These are phyloP conservation scores for Umbellularia californica DNA, from an alignment of 164 flowering plant genomes.

Conservation along the genomic window DNA sequence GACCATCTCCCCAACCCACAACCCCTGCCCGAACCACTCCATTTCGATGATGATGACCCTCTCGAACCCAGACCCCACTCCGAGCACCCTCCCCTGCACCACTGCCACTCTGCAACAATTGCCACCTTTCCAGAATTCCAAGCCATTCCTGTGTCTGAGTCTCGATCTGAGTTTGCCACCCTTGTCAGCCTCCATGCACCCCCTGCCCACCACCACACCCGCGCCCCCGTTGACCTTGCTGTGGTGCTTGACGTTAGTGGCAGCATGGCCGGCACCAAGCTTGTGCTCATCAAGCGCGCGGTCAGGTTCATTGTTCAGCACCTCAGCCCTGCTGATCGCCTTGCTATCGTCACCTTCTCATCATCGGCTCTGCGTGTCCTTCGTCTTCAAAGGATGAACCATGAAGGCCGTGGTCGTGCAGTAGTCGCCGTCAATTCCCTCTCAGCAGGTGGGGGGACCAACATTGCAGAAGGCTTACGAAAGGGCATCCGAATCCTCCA, in stretches of 20 bases:
- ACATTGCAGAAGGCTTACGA: slow-evolving; percentile 33
- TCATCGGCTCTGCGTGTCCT: slow-evolving; percentile 23
- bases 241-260: slow-evolving; percentile 46
- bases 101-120: slow-evolving; percentile 9
- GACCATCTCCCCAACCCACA: neutral
- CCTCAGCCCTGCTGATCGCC: slow-evolving; percentile 34
- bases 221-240: slow-evolving; percentile 42
- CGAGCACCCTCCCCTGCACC: neutral
- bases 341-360: slow-evolving; percentile 35
- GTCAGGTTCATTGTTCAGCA: slow-evolving; percentile 27
- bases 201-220: slow-evolving; percentile 5
- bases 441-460: slow-evolving; percentile 27
- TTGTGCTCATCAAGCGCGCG: slow-evolving; percentile 36
- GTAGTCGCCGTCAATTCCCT: slow-evolving; percentile 25
- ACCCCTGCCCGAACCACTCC: slow-evolving; percentile 15
- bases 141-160: slow-evolving; percentile 18
- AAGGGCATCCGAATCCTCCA: slow-evolving; percentile 33
- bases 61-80: slow-evolving; percentile 2
- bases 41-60: slow-evolving; percentile 32
- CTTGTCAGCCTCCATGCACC: slow-evolving; percentile 28
- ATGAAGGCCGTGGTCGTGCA: slow-evolving; percentile 27
- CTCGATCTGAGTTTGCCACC: slow-evolving; percentile 14
- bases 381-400: slow-evolving; percentile 31
- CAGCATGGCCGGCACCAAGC: slow-evolving; percentile 43
- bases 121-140: slow-evolving; percentile 20